Percentiles rank a stretch among this genome's conserved stretches.
These are phyloP conservation scores for Pseudocercospora eumusae DNA, from an alignment of 2,329 filamentous ascomycete genomes.

Conservation along the genomic window DNA sequence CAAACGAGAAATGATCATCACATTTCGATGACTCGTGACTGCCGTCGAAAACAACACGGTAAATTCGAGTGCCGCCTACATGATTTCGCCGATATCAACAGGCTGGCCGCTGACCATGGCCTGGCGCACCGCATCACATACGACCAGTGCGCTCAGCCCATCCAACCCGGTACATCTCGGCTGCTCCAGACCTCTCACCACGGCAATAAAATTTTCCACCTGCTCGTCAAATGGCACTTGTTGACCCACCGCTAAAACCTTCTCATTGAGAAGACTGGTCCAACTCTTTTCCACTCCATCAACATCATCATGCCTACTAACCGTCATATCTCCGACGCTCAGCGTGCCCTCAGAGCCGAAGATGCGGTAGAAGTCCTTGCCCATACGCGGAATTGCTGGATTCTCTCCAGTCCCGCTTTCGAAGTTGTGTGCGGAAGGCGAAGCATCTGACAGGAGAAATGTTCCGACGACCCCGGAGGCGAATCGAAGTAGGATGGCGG, in stretches of 20 bases:
- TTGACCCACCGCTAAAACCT: constrained; percentile 39
- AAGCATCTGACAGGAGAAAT: constrained; percentile 58
- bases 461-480: constrained; percentile 58
- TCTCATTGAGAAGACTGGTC: constrained; percentile 42
- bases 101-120: constrained; percentile 44
- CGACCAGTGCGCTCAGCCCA: constrained; percentile 54
- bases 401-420: constrained; percentile 63
- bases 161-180: constrained; percentile 54
- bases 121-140: constrained; percentile 55
- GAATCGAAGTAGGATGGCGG: constrained; percentile 57
- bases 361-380: constrained; percentile 56
- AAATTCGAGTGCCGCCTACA: no score
- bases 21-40: neutral
- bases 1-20: no score
- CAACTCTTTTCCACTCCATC: constrained; percentile 45
- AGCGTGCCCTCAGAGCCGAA: constrained; percentile 55
- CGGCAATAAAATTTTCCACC: constrained; percentile 54
- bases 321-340: constrained; percentile 57
- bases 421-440: constrained; percentile 56
- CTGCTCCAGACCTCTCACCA: constrained; percentile 47
- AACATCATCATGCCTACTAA: constrained; percentile 49
- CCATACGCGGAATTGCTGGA: constrained; percentile 50
- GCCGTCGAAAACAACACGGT: neutral
- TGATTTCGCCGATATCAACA: constrained; percentile 19
- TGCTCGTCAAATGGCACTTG: constrained; percentile 57